Evolutionary conservation across 2,329 filamentous ascomycete genomes (phyloP), one percentile per base, ranked within the genome.

Genomic region (Pseudogymnoascus destructans): DNA sequence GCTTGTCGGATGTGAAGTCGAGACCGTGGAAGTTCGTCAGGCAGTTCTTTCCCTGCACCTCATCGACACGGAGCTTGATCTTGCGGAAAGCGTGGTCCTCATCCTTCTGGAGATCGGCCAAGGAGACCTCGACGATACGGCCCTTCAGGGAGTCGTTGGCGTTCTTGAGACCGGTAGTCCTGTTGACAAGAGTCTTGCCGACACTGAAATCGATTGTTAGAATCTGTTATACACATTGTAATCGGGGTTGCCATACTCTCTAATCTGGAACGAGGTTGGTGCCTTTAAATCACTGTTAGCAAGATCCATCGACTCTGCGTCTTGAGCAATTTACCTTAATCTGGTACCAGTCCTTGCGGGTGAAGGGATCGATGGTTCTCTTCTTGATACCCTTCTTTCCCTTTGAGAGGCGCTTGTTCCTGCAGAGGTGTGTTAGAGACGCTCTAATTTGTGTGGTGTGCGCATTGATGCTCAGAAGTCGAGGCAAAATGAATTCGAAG

Each of bases 301-400:
- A 21, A 27, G 54, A 38, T 7, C 60, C 54, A 36, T 8, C 11
- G 11, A 42, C 49, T 60, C 46, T 52, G 46, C 46, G 46, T 30
- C 3, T 3, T 52, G 46, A 30, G 25, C 46, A 58, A 60, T 79
- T 68, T 72, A 89, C 86, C 85, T 97, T 97, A 78, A 98, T 85
- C 72, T 86, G 88, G 81, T 91, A 98, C 89, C 95, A 97, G 77
- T 97, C 93, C 84, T 98, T 98, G 75, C 92, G 88, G 72, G 91
- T 84, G 82, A 97, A 97, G 72, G 93, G 92, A 77, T 98, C 93
- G 70, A 86, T 80, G 72, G 91, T 92, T 81, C 92, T 92, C 92
- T 98, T 97, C 89, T 97, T 97, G 75, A 97, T 83, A 77, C 93
- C 92, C 86, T 98, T 98, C 89, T 97, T 98, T 81, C 93, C 93